Evolutionary conservation across 306 rosid genomes (phyloP), one percentile per base, ranked within the genome.

Genomic region (Cicer yamashitae): DNA sequence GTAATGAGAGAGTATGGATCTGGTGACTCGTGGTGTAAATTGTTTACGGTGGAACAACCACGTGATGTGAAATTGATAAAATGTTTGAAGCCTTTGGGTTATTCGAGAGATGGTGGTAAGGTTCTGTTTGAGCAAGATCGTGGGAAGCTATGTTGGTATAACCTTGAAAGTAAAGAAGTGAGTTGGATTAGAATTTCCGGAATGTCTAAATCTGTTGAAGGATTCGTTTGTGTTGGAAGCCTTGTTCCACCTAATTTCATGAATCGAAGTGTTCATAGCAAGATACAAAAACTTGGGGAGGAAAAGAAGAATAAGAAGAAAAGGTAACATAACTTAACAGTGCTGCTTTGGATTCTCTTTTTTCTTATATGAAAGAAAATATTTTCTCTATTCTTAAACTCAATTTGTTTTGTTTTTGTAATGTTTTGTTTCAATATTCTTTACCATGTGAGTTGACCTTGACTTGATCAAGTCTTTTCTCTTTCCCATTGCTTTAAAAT

Each of bases 121-220:
- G 79, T 92, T 63, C 67, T 92, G 63, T 50, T 92, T 38, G 90
- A 85, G 15, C 63, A 41, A 10, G 82, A 90, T 10, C 63, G 83
- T 64, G 11, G 48, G 39, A 82, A 81, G 81, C 91, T 92, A 6
- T 83, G 81, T 45, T 88, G 96, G 97, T 90, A 79, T 80, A 77
- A 88, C 25, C 70, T 87, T 46, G 74, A 22, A 3, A 76, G 52
- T 47, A 82, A 56, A 41, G 59, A 18, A 40, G 45, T 86, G 7
- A 67, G 76, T 61, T 13, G 6, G 22, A 80, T 85, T 5, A 70
- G n/a, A 30, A 40, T 88, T 56, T 41, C 83, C 0, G 87, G 87
- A 10, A 41, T 87, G 71, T 88, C 93, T 0, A 70, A 10, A 0
- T 22, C 45, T 0, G 75, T 88, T 75, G 93, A 87, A 76, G 83